Evolutionary conservation across 176 grass and related monocot genomes (phyloP).

Genomic region (Aegilops bicornis): DNA sequence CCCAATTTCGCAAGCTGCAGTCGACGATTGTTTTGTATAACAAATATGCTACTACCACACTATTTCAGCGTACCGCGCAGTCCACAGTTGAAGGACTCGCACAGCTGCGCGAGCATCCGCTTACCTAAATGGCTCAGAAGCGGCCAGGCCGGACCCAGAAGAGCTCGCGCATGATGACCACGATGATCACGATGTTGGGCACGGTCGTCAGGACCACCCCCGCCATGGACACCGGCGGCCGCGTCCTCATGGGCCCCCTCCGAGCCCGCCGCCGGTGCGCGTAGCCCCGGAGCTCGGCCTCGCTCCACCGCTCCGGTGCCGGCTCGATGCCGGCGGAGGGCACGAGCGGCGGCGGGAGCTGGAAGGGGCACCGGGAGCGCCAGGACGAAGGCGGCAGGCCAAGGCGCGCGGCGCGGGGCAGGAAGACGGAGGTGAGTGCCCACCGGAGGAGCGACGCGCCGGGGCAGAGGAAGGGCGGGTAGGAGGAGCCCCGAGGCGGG

Average conservation of each 20-base stretch:
- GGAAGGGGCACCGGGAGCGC: slow-evolving; percentile 80
- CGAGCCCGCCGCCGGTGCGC: slow-evolving; percentile 29
- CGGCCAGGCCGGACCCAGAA: slow-evolving; percentile 37
- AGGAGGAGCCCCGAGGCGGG: slow-evolving; percentile 38
- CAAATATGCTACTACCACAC: neutral
- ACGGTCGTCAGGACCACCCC: slow-evolving; percentile 37
- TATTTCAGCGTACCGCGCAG: neutral
- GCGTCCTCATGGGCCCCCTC: slow-evolving; percentile 34
- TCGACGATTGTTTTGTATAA: neutral
- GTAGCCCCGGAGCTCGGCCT: slow-evolving; percentile 48
- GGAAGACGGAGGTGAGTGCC: slow-evolving; percentile 53
- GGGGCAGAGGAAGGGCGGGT: slow-evolving; percentile 79
- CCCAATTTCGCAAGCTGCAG: neutral
- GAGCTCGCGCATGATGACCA: slow-evolving; percentile 30
- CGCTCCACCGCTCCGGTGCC: slow-evolving; percentile 38
- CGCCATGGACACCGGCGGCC: slow-evolving; percentile 20
- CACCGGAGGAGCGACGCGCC: slow-evolving; percentile 46
- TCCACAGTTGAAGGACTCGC: neutral
- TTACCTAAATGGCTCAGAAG: slow-evolving; percentile 28
- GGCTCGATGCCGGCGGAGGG: slow-evolving; percentile 52
- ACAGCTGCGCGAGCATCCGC: neutral
- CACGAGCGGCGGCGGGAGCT: slow-evolving; percentile 62
- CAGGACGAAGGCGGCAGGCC: slow-evolving; percentile 61
- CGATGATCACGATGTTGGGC: slow-evolving; percentile 25
- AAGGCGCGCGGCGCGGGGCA: slow-evolving; percentile 52